A percentile compares a stretch with the other conserved stretches of the same genome.
phyloP scores from a whole-genome alignment of 2,329 filamentous ascomycete genomes.

The Curvularia hawaiiensis region DNA sequence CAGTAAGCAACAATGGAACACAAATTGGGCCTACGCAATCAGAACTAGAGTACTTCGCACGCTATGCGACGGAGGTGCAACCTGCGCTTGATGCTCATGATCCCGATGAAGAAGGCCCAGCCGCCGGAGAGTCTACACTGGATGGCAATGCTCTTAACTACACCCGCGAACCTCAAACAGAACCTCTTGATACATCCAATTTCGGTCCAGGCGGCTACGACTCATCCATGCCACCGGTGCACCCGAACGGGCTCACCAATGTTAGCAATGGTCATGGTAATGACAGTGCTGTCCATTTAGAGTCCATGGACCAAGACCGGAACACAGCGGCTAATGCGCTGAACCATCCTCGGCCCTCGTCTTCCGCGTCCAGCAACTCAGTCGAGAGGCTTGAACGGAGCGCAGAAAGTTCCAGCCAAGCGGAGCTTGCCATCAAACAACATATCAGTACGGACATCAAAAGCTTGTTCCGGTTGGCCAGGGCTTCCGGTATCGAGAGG shows the following conservation, averaged over 20 bases:
- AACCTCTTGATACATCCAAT: conserved; percentile 50
- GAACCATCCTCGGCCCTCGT: conserved; percentile 44
- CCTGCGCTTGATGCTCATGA: conserved; percentile 82
- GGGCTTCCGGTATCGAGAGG: conserved; percentile 72
- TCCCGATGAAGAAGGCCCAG: conserved; percentile 68
- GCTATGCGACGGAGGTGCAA: conserved; percentile 76
- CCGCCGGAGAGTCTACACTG: conserved; percentile 57
- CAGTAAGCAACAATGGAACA: conserved; percentile 48
- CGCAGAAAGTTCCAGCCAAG: conserved; percentile 64
- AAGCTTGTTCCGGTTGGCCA: conserved; percentile 74
- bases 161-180: conserved; percentile 51
- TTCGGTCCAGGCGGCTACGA: conserved; percentile 40
- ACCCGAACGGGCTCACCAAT: conserved; percentile 17
- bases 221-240: conserved; percentile 35
- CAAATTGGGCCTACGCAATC: conserved; percentile 47
- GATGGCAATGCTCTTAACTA: conserved; percentile 56
- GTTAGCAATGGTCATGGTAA: conserved; percentile 12
- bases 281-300: conserved; percentile 30
- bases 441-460: conserved; percentile 79
- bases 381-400: conserved; percentile 65
- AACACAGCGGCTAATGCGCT: conserved; percentile 35
- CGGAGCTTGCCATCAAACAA: conserved; percentile 76
- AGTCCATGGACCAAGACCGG: conserved; percentile 27
- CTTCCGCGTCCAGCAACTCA: conserved; percentile 52
- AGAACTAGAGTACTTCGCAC: conserved; percentile 76